These are phyloP conservation scores for Neonectria sp. DNA, from an alignment of 2,329 filamentous ascomycete species.

Conservation along the genomic window DNA sequence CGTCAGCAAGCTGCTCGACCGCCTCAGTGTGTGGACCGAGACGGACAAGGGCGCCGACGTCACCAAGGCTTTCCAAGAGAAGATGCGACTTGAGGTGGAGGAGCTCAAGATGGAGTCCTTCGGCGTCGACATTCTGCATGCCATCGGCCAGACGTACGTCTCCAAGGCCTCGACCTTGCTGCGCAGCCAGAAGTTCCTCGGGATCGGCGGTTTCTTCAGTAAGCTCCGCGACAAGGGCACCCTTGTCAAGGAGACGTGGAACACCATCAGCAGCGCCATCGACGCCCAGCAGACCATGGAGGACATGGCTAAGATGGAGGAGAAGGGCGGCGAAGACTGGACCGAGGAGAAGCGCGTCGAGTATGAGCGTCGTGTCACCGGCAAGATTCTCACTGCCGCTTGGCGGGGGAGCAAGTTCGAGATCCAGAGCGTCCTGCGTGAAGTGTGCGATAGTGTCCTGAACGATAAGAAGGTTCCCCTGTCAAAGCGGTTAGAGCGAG, in stretches of 20 bases:
- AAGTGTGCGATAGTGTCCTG: constrained; percentile 92
- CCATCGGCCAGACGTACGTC: constrained; percentile 92
- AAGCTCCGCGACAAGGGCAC: constrained; percentile 97
- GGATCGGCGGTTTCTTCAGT: constrained; percentile 94
- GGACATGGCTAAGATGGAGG: constrained; percentile 97
- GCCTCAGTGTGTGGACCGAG: constrained; percentile 96
- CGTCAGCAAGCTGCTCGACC: constrained; percentile 87
- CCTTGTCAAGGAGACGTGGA: constrained; percentile 98
- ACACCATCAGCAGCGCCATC: constrained; percentile 95
- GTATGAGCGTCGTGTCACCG: constrained; percentile 95
- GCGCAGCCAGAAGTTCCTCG: constrained; percentile 96
- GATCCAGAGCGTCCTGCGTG: constrained; percentile 94
- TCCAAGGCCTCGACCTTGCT: constrained; percentile 90
- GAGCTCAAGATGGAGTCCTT: constrained; percentile 99
- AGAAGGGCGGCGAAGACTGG: constrained; percentile 96
- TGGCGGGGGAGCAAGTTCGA: constrained; percentile 98
- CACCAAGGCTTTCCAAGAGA: constrained; percentile 91
- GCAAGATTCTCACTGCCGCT: constrained; percentile 96
- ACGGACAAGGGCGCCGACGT: constrained; percentile 91
- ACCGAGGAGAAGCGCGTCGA: constrained; percentile 97
- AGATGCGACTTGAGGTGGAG: constrained; percentile 95
- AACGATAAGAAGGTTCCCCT: constrained; percentile 84
- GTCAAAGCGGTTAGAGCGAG: constrained; percentile 90
- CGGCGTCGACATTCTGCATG: constrained; percentile 94
- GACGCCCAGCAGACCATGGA: constrained; percentile 99